Evolutionary conservation across 164 flowering plant species (phyloP).

Genomic region (Dillenia turbinata): DNA sequence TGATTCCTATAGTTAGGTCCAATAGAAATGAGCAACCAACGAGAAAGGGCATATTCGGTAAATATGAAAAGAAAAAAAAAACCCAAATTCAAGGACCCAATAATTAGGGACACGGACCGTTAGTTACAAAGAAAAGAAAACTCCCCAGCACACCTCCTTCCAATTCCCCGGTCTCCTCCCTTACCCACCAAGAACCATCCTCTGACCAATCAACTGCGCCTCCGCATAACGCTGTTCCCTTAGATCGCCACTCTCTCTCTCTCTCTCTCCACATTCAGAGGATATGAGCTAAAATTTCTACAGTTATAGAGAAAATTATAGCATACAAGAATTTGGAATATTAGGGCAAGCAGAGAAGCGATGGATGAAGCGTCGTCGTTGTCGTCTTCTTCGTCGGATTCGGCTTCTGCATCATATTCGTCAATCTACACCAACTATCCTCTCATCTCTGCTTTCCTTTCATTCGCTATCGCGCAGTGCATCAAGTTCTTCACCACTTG

Average conservation of each 20-base stretch:
- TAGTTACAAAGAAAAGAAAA: too few species aligned
- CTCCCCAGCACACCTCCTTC: too few species aligned
- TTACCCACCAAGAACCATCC: too few species aligned
- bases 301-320: not conserved
- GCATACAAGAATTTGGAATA: not conserved
- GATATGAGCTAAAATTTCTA: not conserved
- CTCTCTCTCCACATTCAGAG: not conserved
- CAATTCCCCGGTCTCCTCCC: too few species aligned
- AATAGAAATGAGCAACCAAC: too few species aligned
- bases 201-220: too few species aligned
- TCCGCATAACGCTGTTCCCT: too few species aligned
- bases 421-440: constrained; percentile 45
- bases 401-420: constrained; percentile 13
- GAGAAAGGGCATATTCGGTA: too few species aligned
- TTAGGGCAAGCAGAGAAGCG: not conserved
- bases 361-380: constrained; percentile 11
- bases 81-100: too few species aligned
- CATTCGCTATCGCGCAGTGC: constrained; percentile 61
- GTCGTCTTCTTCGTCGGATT: constrained; percentile 15
- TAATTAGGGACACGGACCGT: too few species aligned
- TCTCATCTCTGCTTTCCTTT: constrained; percentile 49
- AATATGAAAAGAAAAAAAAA: too few species aligned
- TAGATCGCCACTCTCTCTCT: not conserved
- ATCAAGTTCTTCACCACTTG: constrained; percentile 64
- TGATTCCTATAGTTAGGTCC: too few species aligned